A percentile compares a stretch with the other conserved stretches of the same genome.
These are phyloP conservation scores for Ophiostoma quercus DNA, from an alignment of 2,329 filamentous ascomycete species.

Conservation along the genomic window DNA sequence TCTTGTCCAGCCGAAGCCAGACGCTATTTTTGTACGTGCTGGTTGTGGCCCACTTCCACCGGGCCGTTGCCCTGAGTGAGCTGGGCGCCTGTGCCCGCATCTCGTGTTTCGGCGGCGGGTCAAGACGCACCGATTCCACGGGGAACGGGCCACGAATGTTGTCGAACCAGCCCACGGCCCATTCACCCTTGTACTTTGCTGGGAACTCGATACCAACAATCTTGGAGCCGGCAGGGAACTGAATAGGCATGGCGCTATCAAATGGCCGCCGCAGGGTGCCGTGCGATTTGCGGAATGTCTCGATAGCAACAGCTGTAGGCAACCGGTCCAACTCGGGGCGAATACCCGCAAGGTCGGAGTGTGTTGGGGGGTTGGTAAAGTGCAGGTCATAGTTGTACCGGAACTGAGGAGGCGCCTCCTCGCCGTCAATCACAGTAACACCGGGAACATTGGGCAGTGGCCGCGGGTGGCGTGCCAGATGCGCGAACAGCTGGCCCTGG, in stretches of 20 bases:
- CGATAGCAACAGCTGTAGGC: constrained; percentile 43
- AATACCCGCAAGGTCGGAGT: constrained; percentile 42
- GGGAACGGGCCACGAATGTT: constrained; percentile 46
- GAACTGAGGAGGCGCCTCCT: constrained; percentile 38
- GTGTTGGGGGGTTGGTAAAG: constrained; percentile 39
- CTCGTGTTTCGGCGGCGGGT: constrained; percentile 40
- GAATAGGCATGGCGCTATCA: constrained; percentile 28
- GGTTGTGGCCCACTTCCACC: constrained; percentile 47
- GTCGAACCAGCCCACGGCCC: constrained; percentile 54
- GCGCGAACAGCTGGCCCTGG: constrained; percentile 48
- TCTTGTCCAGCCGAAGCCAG: constrained; percentile 59
- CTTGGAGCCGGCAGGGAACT: constrained; percentile 40
- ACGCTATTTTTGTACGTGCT: constrained; percentile 36
- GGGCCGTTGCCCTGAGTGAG: constrained; percentile 43
- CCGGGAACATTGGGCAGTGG: constrained; percentile 48
- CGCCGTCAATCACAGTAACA: constrained; percentile 44
- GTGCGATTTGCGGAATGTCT: constrained; percentile 45
- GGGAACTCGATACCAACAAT: constrained; percentile 51
- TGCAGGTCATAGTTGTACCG: constrained; percentile 52
- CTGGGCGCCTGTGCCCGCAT: constrained; percentile 44
- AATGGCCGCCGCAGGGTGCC: constrained; percentile 36
- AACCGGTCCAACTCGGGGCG: constrained; percentile 39
- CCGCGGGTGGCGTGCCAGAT: constrained; percentile 50
- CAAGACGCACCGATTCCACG: constrained; percentile 44
- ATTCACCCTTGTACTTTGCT: constrained; percentile 48